Evolutionary conservation across 345 rosid species (phyloP).

Genomic region (Lumnitzera littorea): DNA sequence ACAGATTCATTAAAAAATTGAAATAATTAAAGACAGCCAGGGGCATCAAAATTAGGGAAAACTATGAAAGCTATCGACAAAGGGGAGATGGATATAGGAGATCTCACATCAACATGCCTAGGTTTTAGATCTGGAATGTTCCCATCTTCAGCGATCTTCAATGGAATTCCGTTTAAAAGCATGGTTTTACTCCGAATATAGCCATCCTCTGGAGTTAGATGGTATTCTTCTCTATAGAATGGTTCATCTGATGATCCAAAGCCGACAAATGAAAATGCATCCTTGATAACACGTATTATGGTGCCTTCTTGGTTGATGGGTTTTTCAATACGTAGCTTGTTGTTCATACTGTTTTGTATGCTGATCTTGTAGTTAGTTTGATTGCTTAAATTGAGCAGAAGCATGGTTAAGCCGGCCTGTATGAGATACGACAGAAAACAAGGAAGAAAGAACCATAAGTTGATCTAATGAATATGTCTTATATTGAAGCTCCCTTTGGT

Average conservation of each 20-base stretch:
- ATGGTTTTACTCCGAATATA: slow-evolving; percentile 49
- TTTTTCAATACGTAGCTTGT: slow-evolving; percentile 18
- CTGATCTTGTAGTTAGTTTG: slow-evolving; percentile 39
- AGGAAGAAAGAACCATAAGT: neutral
- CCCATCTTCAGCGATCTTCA: slow-evolving; percentile 40
- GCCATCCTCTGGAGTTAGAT: slow-evolving; percentile 70
- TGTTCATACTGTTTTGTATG: slow-evolving; percentile 40
- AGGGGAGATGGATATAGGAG: slow-evolving; percentile 50
- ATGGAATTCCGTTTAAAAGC: slow-evolving; percentile 70
- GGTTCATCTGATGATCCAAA: slow-evolving; percentile 36
- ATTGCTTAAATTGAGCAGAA: slow-evolving; percentile 77
- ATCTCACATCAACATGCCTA: slow-evolving; percentile 26
- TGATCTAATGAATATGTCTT: too few relatives aligned
- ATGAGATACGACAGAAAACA: neutral
- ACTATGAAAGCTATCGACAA: slow-evolving; percentile 76
- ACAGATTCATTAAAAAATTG: neutral
- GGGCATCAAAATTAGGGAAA: slow-evolving; percentile 77
- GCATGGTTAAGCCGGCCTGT: slow-evolving; percentile 77
- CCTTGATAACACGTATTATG: slow-evolving; percentile 40
- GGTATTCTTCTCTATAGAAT: slow-evolving; percentile 77
- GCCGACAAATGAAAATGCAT: slow-evolving; percentile 57
- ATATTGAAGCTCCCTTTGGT: too few relatives aligned
- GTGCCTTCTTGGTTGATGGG: slow-evolving; percentile 19
- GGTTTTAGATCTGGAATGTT: slow-evolving; percentile 72
- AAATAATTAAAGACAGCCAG: slow-evolving; percentile 42